Evolutionary conservation across 345 rosid species (phyloP), one percentile per base, ranked within the genome.

Genomic region (Turritis glabra): DNA sequence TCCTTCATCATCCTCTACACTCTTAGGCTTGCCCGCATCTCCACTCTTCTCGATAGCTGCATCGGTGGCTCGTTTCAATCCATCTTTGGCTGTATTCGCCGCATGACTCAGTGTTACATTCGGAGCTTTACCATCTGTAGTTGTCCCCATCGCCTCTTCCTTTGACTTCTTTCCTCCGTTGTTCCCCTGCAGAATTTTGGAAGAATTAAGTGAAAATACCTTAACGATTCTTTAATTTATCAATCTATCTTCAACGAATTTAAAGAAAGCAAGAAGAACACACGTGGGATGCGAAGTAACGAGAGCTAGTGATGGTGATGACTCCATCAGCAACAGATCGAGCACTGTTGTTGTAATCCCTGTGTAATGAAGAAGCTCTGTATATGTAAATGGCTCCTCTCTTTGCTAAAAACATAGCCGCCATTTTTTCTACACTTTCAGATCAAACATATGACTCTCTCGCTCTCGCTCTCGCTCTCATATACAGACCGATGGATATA

Each of bases 81-180:
- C 75, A 4, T 69, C 70, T 69, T 52, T 76, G 13, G 64, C 37
- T 25, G 56, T 9, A 26, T 76, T 52, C 8, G 64, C 18, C 12
- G 73, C 79, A 43, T 62, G 69, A 54, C 75, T 69, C 58, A 69
- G 8, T n/a, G 79, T 76, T 33, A 69, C 70, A 61, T 76, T 76
- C 15, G 75, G 79, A 19, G 70, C 79, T 52, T 69, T 69, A 3
- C 70, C 75, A 69, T 76, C 79, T 52, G 71, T 69, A 25, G 79
- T 62, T 52, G 70, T 69, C 57, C 79, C 79, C 79, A 76, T 76
- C 26, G 38, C 79, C 58, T 62, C 64, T 53, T 62, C 10, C 23
- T 76, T 17, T 14, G 58, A 32, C 41, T 59, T 60, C 14, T 75
- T 71, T 22, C 37, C 40, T 58, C 44, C 44, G 5, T 59, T 29